A percentile compares a stretch with the other conserved stretches of the same genome.
phyloP scores from a whole-genome alignment of 163 green algal species.

The Scenedesmus sp. region DNA sequence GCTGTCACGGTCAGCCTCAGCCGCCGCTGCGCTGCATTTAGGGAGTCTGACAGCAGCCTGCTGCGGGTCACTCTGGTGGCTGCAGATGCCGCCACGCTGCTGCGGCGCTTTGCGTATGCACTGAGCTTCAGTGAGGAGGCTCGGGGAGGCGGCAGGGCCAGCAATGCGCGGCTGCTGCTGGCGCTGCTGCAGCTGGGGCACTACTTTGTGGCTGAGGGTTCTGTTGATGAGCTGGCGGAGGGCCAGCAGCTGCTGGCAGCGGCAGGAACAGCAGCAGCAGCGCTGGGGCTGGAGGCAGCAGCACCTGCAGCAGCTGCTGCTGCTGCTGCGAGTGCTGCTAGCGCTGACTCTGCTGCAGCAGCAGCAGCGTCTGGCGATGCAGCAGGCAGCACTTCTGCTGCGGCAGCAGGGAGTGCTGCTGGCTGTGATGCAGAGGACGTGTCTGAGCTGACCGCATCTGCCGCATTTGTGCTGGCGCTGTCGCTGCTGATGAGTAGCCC shows the following conservation, averaged over 20 bases:
- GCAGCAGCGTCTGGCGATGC: not conserved
- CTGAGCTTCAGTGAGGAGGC: conserved; percentile 63
- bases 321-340: not conserved
- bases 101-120: conserved; percentile 59
- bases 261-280: not conserved
- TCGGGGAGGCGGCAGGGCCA: conserved; percentile 60
- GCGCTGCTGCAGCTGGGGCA: conserved; percentile 59
- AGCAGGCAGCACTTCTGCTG: not conserved
- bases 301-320: not conserved
- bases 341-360: too few species aligned
- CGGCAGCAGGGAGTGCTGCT: not conserved
- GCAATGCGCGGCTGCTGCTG: conserved; percentile 63
- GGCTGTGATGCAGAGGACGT: not conserved
- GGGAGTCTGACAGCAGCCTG: conserved; percentile 18
- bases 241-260: conserved; percentile 20
- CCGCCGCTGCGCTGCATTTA: not conserved
- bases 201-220: conserved; percentile 24
- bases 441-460: not conserved
- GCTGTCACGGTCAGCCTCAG: conserved; percentile 20
- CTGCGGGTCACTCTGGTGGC: conserved; percentile 36
- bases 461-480: conserved; percentile 38
- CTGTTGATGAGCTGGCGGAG: conserved; percentile 2
- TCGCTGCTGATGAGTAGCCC: conserved; percentile 27
- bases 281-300: not conserved
- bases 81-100: conserved; percentile 57